Conservation (phyloP, 1,139 yeast species). For the Nakaseomyces bracarensis region DNA sequence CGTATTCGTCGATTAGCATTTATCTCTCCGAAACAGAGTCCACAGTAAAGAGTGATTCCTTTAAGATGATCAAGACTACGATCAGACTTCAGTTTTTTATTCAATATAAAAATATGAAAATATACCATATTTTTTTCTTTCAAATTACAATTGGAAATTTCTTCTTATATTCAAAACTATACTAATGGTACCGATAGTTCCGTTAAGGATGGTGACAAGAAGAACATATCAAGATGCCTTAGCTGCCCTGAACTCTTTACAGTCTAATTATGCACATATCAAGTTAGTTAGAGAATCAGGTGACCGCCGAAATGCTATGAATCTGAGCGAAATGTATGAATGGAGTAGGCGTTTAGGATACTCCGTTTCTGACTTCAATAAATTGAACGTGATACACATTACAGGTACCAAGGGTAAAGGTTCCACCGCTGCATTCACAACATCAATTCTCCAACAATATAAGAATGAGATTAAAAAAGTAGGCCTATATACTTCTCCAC, state of each 20-base stretch:
- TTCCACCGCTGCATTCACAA: conserved; percentile 91
- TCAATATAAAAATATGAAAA: too few species aligned
- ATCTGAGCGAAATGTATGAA: conserved; percentile 82
- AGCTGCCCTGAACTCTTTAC: conserved; percentile 73
- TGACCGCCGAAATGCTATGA: conserved; percentile 55
- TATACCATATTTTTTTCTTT: too few species aligned
- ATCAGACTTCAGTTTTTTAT: too few species aligned
- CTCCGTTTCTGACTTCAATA: conserved; percentile 57
- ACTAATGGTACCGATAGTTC: conserved; percentile 17
- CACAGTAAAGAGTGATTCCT: background rate
- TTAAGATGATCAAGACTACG: too few species aligned
- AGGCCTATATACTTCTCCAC: conserved; percentile 94
- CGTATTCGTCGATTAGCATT: background rate
- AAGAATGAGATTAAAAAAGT: conserved; percentile 40
- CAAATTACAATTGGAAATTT: background rate
- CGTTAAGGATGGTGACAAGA: conserved; percentile 16
- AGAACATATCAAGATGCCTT: conserved; percentile 60
- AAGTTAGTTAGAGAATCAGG: conserved; percentile 76
- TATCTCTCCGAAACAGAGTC: background rate
- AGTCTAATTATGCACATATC: conserved; percentile 83
- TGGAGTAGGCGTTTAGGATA: conserved; percentile 88
- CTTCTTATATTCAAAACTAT: background rate
- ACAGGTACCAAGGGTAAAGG: conserved; percentile 99
- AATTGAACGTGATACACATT: conserved; percentile 73
- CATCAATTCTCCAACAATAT: conserved; percentile 68